Evolutionary conservation across 2,329 filamentous ascomycete genomes (phyloP), one percentile per base, ranked within the genome.

Genomic region (Microascus cirrosus): DNA sequence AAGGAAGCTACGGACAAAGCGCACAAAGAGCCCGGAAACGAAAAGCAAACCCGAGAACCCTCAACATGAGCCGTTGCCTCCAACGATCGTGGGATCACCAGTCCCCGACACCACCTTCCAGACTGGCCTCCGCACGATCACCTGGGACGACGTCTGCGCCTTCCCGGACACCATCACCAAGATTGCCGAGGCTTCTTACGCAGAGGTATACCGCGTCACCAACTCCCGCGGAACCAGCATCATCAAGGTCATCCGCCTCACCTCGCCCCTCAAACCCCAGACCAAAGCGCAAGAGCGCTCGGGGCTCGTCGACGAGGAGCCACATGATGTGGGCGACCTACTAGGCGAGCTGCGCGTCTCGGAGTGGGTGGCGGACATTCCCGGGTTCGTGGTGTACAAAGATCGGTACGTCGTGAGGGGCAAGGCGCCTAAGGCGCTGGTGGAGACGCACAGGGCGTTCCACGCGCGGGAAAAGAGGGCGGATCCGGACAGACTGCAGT

Each of bases 151-250:
- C 56, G 73, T 86, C 34, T 82, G 82, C 54, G 77, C 78, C 0
- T 69, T 73, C 0, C 75, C 73, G 18, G 77, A 80, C 63, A 68
- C 69, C 39, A 81, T 86, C 54, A 74, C 76, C 51, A 86, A 86
- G 68, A 86, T 86, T 55, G 83, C 83, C 11, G 83, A 86, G 65
- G 83, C 83, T 5, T 86, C 83, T 2, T 86, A 81, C 62, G 82
- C 83, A 6, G 83, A 86, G 65, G 82, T 86, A 11, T 86, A 85
- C 63, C 80, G 82, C 11, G 75, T 86, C 62, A 79, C 73, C 53
- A 85, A 84, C 64, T 72, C 75, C 52, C 73, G 76, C 18, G 82
- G 82, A 10, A 83, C 79, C 28, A 85, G 81, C 66, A 84, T 86
- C 64, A 81, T 86, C 69, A 86, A 86, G 63, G 78, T 81, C 22